Conservation (phyloP, 2,329 filamentous ascomycete genomes). For the Trichoderma pleuroti region DNA sequence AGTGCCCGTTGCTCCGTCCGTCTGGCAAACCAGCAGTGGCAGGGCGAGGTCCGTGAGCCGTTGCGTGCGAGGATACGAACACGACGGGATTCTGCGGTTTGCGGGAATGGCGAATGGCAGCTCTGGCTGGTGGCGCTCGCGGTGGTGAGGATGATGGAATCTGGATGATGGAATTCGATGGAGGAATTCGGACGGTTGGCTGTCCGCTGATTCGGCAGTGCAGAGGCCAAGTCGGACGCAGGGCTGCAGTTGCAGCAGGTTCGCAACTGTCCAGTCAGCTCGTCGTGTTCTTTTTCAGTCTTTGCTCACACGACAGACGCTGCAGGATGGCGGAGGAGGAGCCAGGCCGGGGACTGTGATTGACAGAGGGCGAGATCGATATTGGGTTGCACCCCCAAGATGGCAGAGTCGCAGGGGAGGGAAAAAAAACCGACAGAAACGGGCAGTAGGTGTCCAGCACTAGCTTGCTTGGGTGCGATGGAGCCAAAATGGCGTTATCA, state of each 20-base stretch:
- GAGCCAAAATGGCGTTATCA: conserved; percentile 40
- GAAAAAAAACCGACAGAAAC: neutral
- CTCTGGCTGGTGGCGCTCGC: neutral
- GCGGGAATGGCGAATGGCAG: conserved; percentile 1
- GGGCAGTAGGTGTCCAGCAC: neutral
- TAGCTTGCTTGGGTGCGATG: conserved; percentile 32
- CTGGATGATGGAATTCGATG: neutral
- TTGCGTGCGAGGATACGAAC: conserved; percentile 3
- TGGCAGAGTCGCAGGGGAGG: neutral
- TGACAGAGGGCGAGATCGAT: conserved; percentile 3
- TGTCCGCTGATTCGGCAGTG: neutral
- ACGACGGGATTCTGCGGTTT: neutral
- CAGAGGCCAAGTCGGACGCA: neutral
- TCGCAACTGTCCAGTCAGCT: neutral
- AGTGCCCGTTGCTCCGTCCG: neutral
- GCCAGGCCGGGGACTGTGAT: conserved; percentile 1
- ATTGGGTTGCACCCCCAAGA: neutral
- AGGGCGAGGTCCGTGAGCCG: neutral
- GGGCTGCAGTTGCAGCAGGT: neutral
- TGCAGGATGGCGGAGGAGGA: neutral
- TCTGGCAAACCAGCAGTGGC: neutral
- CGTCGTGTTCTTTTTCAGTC: neutral
- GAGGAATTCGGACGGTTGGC: neutral
- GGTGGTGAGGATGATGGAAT: conserved; percentile 12
- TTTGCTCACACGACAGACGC: conserved; percentile 9